Base-by-base conservation (phyloP, 768 basidiomycete genomes). In the Chiua virens region DNA sequence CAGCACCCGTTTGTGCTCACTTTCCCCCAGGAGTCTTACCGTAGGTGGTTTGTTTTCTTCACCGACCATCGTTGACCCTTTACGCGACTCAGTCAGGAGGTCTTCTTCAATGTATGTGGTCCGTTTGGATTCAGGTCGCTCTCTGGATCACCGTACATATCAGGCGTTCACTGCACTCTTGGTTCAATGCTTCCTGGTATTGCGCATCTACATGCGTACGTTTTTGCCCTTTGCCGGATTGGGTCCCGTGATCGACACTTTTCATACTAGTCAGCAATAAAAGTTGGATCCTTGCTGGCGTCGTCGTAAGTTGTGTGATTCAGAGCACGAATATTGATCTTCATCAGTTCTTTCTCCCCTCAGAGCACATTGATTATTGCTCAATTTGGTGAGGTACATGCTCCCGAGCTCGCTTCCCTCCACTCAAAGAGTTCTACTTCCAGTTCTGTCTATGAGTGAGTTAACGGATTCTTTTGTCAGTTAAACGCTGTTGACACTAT, bases 151-250 rank as follows among this genome's bases (percentile, higher is more conserved):
- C 45, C 22, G 37, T 20, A 8, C 15, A 17, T 32, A 3, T 10
- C 25, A 65, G 64, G 58, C 72, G 27, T 60, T 80, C 20, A 81
- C 78, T 13, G 77, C 74, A 6, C 66, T 74, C 37, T 62, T 81
- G 20, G 81, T 83, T 7, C 83, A 84, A 66, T 73, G 77, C 35
- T 83, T 82, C 65, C 72, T 82, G 52, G 60, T 72, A 1, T 63
- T 73, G 54, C 78, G 81, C 1, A 69, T 83, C 4, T 83, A 76
- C 71, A 71, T 65, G 43, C 58, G 77, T 79, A 59, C 45, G 77
- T 66, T 37, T 36, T 25, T n/a, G n/a, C n/a, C 13, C 8, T 20
- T 39, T 15, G 1, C 39, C 45, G 15, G 8, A 30, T 6, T 17
- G n/a, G 21, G 6, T 13, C 9, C 28, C 36, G 37, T 32, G 15